These are phyloP conservation scores for Nicotiana obtusifolia DNA, from an alignment of 257 asterid genomes.

Conservation along the genomic window DNA sequence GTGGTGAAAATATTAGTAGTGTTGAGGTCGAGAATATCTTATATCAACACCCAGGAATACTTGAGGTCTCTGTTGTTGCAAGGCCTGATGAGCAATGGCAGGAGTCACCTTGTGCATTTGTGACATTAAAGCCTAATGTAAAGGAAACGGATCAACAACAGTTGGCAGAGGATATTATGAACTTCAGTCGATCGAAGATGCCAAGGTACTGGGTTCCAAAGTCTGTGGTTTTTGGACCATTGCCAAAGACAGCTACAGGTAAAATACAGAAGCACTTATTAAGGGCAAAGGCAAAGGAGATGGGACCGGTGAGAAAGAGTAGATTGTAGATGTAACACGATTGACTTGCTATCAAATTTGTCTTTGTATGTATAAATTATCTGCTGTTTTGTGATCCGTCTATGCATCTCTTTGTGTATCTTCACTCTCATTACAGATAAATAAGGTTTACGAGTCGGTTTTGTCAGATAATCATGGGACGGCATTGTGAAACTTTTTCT, in stretches of 20 bases:
- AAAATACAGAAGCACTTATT: constrained; percentile 88
- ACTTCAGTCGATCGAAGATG: constrained; percentile 68
- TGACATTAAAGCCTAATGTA: constrained; percentile 52
- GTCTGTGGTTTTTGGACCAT: constrained; percentile 72
- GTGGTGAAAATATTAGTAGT: constrained; percentile 90
- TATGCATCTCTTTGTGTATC: neutral
- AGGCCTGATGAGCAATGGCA: constrained; percentile 92
- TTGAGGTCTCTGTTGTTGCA: constrained; percentile 86
- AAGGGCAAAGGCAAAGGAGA: constrained; percentile 81
- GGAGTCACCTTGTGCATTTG: constrained; percentile 93
- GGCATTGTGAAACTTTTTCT: neutral
- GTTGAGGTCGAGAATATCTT: constrained; percentile 88
- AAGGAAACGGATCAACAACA: constrained; percentile 32
- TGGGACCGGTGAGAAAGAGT: constrained; percentile 79
- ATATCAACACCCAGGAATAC: constrained; percentile 66
- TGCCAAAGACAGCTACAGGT: constrained; percentile 97
- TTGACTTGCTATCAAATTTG: neutral
- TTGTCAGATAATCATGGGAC: neutral
- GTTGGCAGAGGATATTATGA: constrained; percentile 68
- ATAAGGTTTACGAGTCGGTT: neutral
- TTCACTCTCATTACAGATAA: neutral
- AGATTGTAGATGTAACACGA: constrained; percentile 27
- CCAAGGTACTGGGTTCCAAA: constrained; percentile 85
- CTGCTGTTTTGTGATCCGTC: neutral
- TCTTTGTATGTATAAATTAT: neutral